Percentiles rank a stretch among this genome's conserved stretches.
These are phyloP conservation scores for Stagonosporopsis rhizophila DNA, from an alignment of 2,329 filamentous ascomycete species.

Conservation along the genomic window DNA sequence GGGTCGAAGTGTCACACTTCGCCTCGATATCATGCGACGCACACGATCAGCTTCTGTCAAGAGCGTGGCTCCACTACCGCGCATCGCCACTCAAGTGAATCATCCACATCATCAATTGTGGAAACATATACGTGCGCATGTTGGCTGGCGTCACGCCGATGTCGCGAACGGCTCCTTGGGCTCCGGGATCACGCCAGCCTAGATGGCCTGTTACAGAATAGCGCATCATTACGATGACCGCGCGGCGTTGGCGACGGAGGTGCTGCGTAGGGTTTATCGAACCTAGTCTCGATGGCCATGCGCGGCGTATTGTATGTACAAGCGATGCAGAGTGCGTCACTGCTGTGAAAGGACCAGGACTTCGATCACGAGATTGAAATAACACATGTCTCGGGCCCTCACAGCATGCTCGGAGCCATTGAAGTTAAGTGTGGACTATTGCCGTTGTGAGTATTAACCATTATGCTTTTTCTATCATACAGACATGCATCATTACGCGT, in stretches of 20 bases:
- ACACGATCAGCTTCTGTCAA: no score
- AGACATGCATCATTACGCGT: neutral
- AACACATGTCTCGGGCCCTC: neutral
- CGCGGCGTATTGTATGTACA: no score
- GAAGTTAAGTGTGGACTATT: no score
- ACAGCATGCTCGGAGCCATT: neutral
- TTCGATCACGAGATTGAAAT: no score
- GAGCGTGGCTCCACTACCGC: no score
- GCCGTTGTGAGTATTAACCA: neutral
- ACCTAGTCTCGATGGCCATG: no score
- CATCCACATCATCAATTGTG: no score
- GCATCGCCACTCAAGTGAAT: no score
- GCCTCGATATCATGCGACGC: no score
- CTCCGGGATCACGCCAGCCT: neutral
- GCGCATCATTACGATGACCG: neutral
- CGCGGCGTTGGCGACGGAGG: neutral
- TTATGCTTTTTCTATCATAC: slow-evolving; percentile 1
- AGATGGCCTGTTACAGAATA: neutral
- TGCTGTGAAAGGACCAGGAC: no score
- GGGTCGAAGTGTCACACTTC: no score
- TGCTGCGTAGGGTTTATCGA: neutral
- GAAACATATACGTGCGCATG: neutral
- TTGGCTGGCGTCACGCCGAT: neutral
- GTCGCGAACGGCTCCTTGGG: neutral
- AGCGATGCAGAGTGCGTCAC: no score